Base-by-base conservation (phyloP, 768 basidiomycete species). In the Boletus tomentosulus region DNA sequence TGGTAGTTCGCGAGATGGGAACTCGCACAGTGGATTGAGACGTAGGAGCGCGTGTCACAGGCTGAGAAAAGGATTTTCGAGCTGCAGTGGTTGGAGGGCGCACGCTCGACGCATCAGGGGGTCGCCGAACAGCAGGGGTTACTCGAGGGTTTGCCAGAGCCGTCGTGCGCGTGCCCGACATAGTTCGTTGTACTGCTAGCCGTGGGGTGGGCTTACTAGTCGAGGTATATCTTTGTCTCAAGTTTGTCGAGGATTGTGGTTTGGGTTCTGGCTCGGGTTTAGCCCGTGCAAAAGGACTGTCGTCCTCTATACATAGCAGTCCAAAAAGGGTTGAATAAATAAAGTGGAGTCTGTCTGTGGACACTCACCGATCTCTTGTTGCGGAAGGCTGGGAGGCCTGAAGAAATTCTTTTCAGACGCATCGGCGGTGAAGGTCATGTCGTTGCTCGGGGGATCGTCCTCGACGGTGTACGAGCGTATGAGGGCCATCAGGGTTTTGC, bases 401-500 rank as follows among this genome's bases (percentile, higher is more conserved):
- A 68, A 68, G 43, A 68, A 68, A 43, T 49, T 53, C 0, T 16
- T 48, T 42, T 69, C 66, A 30, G 58, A 59, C 2, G 55, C 57
- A 38, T 61, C 50, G 10, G 24, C n/a, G 22, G 52, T 60, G 42
- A 70, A 68, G 12, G 63, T 64, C 1, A 60, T 6, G 30, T 61
- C 28, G 38, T 48, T 49, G 53, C 45, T 60, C 1, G 56, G 56
- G 13, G 50, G 62, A 22, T 66, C 57, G 11, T 77, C 75, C 19
- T 76, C 74, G 8, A 71, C 44, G 4, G 62, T 55, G 43, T 69
- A 62, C 6, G 71, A 70, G 30, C 71, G 74, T 48, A 71, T 73
- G 25, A 74, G 59, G 10, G 66, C 57, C 46, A 75, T 69, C 1
- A 81, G 39, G 4, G 57, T 64, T 28, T 61, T 61, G 0, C 79